Conservation (phyloP, 805 yeast species). For the Spathaspora passalidarum region DNA sequence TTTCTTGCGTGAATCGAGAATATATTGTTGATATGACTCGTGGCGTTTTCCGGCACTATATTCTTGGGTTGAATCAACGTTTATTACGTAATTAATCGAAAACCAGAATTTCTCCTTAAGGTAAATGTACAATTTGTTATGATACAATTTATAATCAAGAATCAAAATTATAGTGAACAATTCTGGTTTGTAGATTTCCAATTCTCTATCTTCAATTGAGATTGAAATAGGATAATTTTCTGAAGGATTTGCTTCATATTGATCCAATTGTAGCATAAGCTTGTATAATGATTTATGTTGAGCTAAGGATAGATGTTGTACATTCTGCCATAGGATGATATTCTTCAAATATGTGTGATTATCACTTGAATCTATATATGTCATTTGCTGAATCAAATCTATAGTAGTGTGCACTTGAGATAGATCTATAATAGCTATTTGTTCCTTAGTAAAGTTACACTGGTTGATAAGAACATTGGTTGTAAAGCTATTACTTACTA, state of each 20-base stretch:
- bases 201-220: constrained; percentile 2
- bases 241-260: constrained; percentile 17
- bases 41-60: not conserved
- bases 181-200: constrained; percentile 13
- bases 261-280: constrained; percentile 18
- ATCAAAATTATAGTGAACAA: constrained; percentile 16
- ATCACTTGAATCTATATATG: not conserved
- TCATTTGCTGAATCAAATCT: constrained; percentile 4
- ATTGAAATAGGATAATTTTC: constrained; percentile 2
- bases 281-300: constrained; percentile 16
- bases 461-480: constrained; percentile 6
- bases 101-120: constrained; percentile 27
- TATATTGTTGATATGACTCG: constrained; percentile 1
- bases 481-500: constrained; percentile 5
- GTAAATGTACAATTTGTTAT: constrained; percentile 14
- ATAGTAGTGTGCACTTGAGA: constrained; percentile 2
- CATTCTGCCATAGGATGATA: constrained; percentile 17
- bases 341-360: constrained; percentile 8
- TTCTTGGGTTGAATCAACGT: not conserved
- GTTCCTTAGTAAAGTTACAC: constrained; percentile 8
- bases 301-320: constrained; percentile 10
- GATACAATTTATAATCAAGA: constrained; percentile 8
- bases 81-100: constrained; percentile 14
- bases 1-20: constrained; percentile 7
- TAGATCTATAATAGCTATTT: constrained; percentile 11